Base-by-base conservation (phyloP, 2,329 filamentous ascomycete species). In the Fusarium sp. region DNA sequence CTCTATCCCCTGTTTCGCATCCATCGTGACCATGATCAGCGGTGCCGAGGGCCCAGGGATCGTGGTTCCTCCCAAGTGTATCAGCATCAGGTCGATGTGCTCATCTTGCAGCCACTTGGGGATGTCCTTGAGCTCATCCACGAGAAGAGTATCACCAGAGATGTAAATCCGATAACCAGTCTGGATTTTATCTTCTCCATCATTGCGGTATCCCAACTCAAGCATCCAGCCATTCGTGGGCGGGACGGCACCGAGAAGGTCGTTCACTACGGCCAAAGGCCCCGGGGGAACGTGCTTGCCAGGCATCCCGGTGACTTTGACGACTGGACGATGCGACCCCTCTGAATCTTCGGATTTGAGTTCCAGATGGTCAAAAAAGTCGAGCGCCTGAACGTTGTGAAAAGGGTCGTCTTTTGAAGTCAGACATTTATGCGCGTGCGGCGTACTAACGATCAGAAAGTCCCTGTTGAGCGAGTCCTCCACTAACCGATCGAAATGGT, bases 21-120 rank as follows among this genome's bases (percentile, higher is more conserved):
- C 89, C 89, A 92, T 92, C 0, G 89, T 91, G 4, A 91, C 87
- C 89, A 91, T 91, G 24, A 91, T 61, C 62, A 91, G 76, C 44
- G 88, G 87, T 75, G 88, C 71, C 7, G 82, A 81, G 0, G 88
- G 87, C 1, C 84, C 83, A 0, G 89, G 89, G 31, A 92, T 87
- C 6, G 88, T 91, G 1, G 89, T 91, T 4, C 89, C 89, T 21
- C 89, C 89, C 0, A 92, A 78, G 65, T 92, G 89, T 2, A 89
- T 82, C 14, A 92, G 81, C 89, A 92, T 91, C 54, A 91, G 77
- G 71, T 92, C 88, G 57, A 92, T 87, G 34, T 83, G 82, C 49
- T 86, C 79, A 5, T 81, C 81, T 19, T 80, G 78, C 67, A 89
- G 88, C 47, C 84, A 81, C 63, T 85, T 75, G 0, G 87, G 86